Conservation (phyloP, 2,329 filamentous ascomycete species). For the Fusarium chlamydosporum region DNA sequence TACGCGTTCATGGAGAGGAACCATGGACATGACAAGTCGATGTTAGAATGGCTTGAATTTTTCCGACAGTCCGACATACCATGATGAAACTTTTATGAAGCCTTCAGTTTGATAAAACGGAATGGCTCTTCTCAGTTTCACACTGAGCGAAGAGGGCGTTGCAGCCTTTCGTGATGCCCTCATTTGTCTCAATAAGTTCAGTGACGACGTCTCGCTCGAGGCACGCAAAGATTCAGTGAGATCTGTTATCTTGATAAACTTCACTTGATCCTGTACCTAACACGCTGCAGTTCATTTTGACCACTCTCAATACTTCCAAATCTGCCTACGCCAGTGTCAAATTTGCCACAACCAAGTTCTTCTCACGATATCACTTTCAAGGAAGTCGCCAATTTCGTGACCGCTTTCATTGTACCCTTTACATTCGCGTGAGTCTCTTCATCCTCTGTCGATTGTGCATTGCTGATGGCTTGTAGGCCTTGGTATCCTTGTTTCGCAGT, state of each 20-base stretch:
- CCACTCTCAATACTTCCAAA: constrained; percentile 83
- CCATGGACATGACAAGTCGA: constrained; percentile 11
- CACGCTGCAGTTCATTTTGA: constrained; percentile 74
- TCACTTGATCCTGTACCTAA: constrained; percentile 3
- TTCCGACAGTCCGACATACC: neutral
- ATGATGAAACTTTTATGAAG: neutral
- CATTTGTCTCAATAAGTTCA: constrained; percentile 82
- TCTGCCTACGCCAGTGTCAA: constrained; percentile 82
- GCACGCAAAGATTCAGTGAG: constrained; percentile 75
- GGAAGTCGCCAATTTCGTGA: constrained; percentile 65
- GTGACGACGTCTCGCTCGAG: constrained; percentile 82
- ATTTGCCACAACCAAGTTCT: constrained; percentile 77
- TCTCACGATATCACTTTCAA: constrained; percentile 78
- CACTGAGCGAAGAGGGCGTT: constrained; percentile 79
- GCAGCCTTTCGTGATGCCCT: constrained; percentile 79
- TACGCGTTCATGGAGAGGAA: constrained; percentile 29
- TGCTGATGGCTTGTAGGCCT: constrained; percentile 60
- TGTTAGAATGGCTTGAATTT: constrained; percentile 6
- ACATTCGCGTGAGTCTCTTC: constrained; percentile 71
- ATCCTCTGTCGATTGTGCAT: neutral
- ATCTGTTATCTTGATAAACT: neutral
- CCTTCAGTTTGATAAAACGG: neutral
- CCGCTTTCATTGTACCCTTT: constrained; percentile 81
- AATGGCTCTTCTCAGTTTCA: constrained; percentile 79
- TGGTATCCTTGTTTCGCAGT: constrained; percentile 81